phyloP scores from a whole-genome alignment of 176 grass and related monocot genomes.

The Poa annua region DNA sequence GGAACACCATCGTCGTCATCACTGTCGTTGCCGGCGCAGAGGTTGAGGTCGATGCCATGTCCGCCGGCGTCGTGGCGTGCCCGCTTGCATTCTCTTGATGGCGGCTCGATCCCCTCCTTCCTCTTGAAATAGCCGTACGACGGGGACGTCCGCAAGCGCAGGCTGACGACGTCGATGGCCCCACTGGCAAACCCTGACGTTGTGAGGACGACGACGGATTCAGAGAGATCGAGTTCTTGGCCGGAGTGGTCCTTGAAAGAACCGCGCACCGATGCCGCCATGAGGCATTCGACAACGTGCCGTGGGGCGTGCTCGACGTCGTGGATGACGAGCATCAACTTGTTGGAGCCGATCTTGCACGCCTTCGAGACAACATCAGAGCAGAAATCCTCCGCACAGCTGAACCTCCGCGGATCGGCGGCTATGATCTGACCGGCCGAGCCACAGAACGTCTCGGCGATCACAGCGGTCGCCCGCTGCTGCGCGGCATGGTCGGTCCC shows the following conservation, averaged over 20 bases:
- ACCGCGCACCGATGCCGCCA: slow-evolving; percentile 20
- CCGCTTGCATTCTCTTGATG: slow-evolving; percentile 42
- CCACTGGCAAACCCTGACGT: slow-evolving; percentile 21
- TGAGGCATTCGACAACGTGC: slow-evolving; percentile 37
- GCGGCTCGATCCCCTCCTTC: slow-evolving; percentile 29
- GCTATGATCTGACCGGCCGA: slow-evolving; percentile 39
- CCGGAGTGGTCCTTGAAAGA: slow-evolving; percentile 26
- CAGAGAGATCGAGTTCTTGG: slow-evolving; percentile 40
- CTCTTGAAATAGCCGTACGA: slow-evolving; percentile 50
- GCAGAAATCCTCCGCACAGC: slow-evolving; percentile 36
- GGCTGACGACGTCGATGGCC: slow-evolving; percentile 24
- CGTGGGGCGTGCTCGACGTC: slow-evolving; percentile 54
- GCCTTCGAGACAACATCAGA: slow-evolving; percentile 42
- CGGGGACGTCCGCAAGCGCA: slow-evolving; percentile 34
- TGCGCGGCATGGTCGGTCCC: slow-evolving; percentile 58
- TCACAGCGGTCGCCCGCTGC: slow-evolving; percentile 44
- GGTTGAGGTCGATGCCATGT: slow-evolving; percentile 54
- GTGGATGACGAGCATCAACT: slow-evolving; percentile 57
- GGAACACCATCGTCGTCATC: slow-evolving; percentile 39
- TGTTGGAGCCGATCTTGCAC: slow-evolving; percentile 19
- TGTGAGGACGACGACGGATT: slow-evolving; percentile 56
- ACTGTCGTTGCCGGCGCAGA: slow-evolving; percentile 39
- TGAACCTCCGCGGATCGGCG: slow-evolving; percentile 24
- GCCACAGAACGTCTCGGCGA: slow-evolving; percentile 53
- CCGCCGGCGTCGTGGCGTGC: slow-evolving; percentile 1